Percentiles rank a stretch among this genome's conserved stretches.
phyloP scores from a whole-genome alignment of 441 rosid genomes.

The Croton setiger region DNA sequence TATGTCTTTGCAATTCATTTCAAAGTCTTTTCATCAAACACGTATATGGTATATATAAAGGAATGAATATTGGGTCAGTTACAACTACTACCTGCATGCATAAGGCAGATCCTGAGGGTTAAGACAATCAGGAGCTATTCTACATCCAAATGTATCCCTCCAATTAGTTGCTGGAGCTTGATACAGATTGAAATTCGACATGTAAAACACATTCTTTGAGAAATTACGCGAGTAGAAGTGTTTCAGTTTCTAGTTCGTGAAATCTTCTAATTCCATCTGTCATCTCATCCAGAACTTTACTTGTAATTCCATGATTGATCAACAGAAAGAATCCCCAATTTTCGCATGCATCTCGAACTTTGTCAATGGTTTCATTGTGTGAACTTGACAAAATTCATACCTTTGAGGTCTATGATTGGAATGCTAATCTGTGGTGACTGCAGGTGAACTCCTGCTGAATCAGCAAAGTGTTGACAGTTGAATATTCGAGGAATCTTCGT shows the following conservation, averaged over 20 bases:
- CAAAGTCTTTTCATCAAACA: too few species aligned
- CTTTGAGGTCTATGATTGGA: conserved; percentile 45
- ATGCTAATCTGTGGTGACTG: conserved; percentile 6
- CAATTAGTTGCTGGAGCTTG: conserved; percentile 24
- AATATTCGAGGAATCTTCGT: too few species aligned
- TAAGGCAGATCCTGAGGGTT: conserved; percentile 26
- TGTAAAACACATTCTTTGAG: conserved; percentile 15
- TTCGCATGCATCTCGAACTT: conserved; percentile 23
- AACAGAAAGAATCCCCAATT: conserved; percentile 41
- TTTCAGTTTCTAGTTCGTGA: conserved; percentile 32
- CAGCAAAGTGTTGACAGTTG: too few species aligned
- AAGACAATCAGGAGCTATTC: conserved; percentile 15
- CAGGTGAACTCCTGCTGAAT: neutral
- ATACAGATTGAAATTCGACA: conserved; percentile 30
- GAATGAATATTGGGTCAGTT: too few species aligned
- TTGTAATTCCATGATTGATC: conserved; percentile 36
- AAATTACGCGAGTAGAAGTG: conserved; percentile 21
- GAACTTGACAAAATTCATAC: neutral
- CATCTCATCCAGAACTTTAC: conserved; percentile 23
- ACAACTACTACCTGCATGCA: conserved; percentile 32
- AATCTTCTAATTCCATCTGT: conserved; percentile 23
- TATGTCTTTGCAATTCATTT: conserved; percentile 32
- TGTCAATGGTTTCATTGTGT: conserved; percentile 26
- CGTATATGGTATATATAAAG: too few species aligned
- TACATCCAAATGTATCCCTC: conserved; percentile 29